phyloP scores from a whole-genome alignment of 139 green algal species.

The Pleodorina starrii region DNA sequence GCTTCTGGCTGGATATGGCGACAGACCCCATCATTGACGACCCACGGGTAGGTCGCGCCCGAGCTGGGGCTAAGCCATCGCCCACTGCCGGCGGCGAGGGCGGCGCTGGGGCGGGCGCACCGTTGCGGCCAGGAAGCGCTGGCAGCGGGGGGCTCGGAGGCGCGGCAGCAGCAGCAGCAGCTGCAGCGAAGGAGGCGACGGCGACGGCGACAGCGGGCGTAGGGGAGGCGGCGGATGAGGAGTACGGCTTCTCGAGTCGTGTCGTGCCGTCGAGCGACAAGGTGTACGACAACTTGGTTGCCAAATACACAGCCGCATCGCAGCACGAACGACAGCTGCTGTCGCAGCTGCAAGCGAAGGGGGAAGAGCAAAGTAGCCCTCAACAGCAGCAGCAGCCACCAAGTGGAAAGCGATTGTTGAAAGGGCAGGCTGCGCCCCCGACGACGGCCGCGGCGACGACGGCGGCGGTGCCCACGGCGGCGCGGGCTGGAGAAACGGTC shows the following conservation, averaged over 20 bases:
- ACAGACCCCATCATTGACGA: background rate
- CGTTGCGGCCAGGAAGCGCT: too few relatives aligned
- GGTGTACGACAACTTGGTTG: slow-evolving; percentile 20
- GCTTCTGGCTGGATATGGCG: slow-evolving; percentile 12
- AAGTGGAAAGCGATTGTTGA: background rate
- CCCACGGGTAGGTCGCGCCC: background rate
- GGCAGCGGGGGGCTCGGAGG: too few relatives aligned
- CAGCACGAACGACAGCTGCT: background rate
- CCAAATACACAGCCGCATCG: background rate
- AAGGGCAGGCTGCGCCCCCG: background rate
- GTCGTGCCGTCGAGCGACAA: background rate
- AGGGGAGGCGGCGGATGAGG: background rate
- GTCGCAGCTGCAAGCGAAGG: background rate
- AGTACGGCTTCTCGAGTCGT: background rate
- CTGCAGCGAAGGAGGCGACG: background rate
- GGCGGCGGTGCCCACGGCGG: too few relatives aligned
- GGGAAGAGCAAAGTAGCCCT: background rate
- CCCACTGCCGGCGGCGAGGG: too few relatives aligned
- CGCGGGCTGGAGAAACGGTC: too few relatives aligned
- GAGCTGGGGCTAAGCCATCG: background rate
- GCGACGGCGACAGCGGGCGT: background rate
- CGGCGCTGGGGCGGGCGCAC: too few relatives aligned
- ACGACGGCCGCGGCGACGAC: background rate
- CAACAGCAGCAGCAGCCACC: background rate
- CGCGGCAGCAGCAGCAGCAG: background rate